Base-by-base conservation (phyloP, 2,329 filamentous ascomycete genomes). In the Rhinocladiella similis region DNA sequence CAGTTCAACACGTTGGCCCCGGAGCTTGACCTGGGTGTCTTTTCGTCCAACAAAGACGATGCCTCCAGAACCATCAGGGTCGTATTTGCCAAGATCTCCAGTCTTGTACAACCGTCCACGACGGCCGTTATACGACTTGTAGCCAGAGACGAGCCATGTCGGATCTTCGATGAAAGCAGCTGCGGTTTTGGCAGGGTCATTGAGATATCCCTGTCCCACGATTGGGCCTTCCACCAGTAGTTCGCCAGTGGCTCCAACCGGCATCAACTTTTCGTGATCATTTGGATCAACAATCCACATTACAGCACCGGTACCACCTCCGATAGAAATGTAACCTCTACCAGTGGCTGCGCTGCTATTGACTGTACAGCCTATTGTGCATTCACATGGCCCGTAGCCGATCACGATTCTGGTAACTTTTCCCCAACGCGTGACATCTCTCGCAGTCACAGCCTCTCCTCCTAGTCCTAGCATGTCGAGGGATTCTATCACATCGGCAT, bases 231-330 rank as follows among this genome's bases (percentile, higher is more conserved):
- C 76, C 12, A 79, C 67, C 6, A 78, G 67, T 43, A 80, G 53
- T 63, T 80, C 79, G 2, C 79, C 79, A 1, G 76, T 70, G 5
- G 70, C 71, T 9, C 79, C 80, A 10, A 80, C 67, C 0, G 77
- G 72, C n/a, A 74, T 68, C 22, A 77, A 67, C 3, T 54, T 46
- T 9, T 73, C 65, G 53, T 73, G 70, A 48, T 75, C 69, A 25
- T 69, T 67, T 0, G 72, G 70, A 50, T 76, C 67, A 1, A 73
- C 71, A 50, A 77, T 69, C 74, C 74, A 77, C 36, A 70, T 70
- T 0, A 61, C 63, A 1, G 68, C 69, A 14, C 71, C 70, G 51
- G 71, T 69, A 5, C 70, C 70, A 14, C 62, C 64, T 5, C 74
- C 74, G 33, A 76, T 74, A n/a, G 67, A 73, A 16, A 72, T 67